Base-by-base conservation (phyloP, 306 rosid species). In the Rubus parviflorus region DNA sequence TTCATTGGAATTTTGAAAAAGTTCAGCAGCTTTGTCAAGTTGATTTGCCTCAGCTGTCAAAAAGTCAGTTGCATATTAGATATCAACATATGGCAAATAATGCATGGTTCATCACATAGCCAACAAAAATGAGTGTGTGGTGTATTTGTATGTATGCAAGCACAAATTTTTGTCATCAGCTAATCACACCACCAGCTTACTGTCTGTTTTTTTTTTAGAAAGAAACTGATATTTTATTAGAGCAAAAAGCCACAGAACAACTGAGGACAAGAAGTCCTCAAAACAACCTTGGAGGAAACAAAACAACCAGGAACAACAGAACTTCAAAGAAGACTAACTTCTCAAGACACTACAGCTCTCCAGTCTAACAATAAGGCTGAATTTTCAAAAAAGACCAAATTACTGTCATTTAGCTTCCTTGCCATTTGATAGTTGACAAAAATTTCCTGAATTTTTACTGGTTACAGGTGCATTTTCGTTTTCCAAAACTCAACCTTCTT, bases 11-110 rank as follows among this genome's bases (percentile, higher is more conserved):
- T 76, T 86, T 87, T 76, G 89, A 73, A 84, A 88, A 78, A 66
- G 69, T 73, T 85, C 87, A 66, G 81, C 87, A 76, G 83, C 96
- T 84, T 81, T 81, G 65, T 75, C 92, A 23, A 70, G 84, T 65
- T 86, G 86, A 74, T 74, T 74, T 23, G 77, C 79, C 82, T 77
- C 90, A 74, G 85, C 95, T 82, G 87, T 82, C 85, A 89, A 81
- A 79, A 86, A 40, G 20, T 42, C 64, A 73, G 47, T 78, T 72
- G 60, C 68, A 73, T 65, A 37, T 40, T 17, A 83, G 37, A 66
- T 1, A 43, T 47, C 15, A 46, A n/a, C 70, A 84, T 60, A 56
- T 74, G 25, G 23, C 20, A 76, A 68, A 52, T 47, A 45, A 83
- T 57, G 74, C 81, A 69, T 65, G 58, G 15, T 64, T 37, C 56